A percentile compares a stretch with the other conserved stretches of the same genome.
These are phyloP conservation scores for Cordia subcordata DNA, from an alignment of 257 asterid species.

Conservation along the genomic window DNA sequence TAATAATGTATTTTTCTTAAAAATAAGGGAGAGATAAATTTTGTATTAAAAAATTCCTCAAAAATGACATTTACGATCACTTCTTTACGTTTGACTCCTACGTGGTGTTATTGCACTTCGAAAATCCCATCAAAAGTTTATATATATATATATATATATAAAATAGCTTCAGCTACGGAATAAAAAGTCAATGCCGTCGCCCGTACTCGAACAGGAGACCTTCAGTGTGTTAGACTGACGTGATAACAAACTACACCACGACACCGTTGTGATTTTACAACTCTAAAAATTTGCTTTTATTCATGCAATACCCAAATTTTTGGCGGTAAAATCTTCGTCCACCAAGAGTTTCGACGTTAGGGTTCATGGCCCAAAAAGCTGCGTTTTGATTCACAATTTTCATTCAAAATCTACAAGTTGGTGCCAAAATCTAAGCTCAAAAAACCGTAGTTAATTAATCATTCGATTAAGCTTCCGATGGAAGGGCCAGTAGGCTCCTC, in stretches of 20 bases:
- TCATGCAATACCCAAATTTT: too few relatives aligned
- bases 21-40: too few relatives aligned
- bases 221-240: slow-evolving; percentile 99
- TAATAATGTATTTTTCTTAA: too few relatives aligned
- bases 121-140: too few relatives aligned
- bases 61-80: too few relatives aligned
- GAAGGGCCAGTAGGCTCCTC: not conserved
- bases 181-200: too few relatives aligned
- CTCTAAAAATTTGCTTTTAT: not conserved
- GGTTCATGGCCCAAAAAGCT: not conserved
- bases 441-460: not conserved
- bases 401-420: not conserved
- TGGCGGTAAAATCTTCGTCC: not conserved
- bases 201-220: slow-evolving; percentile 72
- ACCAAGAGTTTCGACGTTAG: not conserved
- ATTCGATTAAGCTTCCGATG: not conserved
- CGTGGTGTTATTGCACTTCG: too few relatives aligned
- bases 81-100: too few relatives aligned
- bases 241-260: slow-evolving; percentile 99
- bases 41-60: too few relatives aligned
- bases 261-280: slow-evolving; percentile 25
- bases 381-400: not conserved
- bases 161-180: too few relatives aligned
- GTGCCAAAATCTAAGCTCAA: too few relatives aligned
- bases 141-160: too few relatives aligned